Conservation (phyloP, 345 rosid species). For the Xanthoceras sorbifolium region DNA sequence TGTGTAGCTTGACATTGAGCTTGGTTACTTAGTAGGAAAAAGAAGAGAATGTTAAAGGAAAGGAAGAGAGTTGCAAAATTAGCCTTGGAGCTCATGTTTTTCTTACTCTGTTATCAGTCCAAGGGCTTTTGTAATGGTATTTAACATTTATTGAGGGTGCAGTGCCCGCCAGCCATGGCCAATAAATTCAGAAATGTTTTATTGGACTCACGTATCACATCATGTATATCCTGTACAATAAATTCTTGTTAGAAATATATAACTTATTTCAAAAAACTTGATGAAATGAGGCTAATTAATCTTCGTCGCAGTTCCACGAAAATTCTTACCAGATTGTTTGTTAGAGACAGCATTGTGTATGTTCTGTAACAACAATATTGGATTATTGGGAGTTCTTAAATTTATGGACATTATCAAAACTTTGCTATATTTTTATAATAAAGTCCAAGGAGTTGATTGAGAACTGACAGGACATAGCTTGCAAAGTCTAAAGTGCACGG, state of each 20-base stretch:
- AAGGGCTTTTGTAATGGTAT: background rate
- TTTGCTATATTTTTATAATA: too few species aligned
- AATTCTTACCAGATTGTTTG: background rate
- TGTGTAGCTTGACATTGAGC: background rate
- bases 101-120: too few species aligned
- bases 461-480: too few species aligned
- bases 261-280: too few species aligned
- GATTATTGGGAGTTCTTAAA: background rate
- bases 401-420: background rate
- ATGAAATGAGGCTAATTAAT: too few species aligned
- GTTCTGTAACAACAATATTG: too few species aligned
- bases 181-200: background rate
- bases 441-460: too few species aligned
- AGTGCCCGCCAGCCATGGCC: background rate
- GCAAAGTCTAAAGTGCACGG: too few species aligned
- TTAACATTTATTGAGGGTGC: background rate
- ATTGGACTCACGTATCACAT: too few species aligned
- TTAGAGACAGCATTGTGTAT: background rate
- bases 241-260: too few species aligned
- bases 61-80: slow-evolving; percentile 20
- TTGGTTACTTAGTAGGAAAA: slow-evolving; percentile 13
- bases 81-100: slow-evolving; percentile 18
- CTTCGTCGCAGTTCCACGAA: background rate
- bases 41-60: slow-evolving; percentile 15
- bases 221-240: too few species aligned